phyloP scores from a whole-genome alignment of 2,329 filamentous ascomycete species.

The Colletotrichum neosansevieriae region DNA sequence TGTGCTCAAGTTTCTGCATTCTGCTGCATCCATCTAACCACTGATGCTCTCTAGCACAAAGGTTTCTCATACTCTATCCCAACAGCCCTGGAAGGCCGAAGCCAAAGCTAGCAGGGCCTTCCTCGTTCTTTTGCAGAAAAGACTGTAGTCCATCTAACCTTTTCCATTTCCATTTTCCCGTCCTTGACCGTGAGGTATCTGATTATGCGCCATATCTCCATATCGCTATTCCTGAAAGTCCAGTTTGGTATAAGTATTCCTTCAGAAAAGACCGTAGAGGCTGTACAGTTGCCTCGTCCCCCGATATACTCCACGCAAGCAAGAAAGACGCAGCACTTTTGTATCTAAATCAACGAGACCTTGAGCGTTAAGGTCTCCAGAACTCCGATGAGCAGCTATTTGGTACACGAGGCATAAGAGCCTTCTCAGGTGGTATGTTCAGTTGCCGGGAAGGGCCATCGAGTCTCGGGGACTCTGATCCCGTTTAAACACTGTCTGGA shows the following conservation, averaged over 20 bases:
- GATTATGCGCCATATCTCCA: constrained; percentile 37
- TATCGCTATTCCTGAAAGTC: constrained; percentile 17
- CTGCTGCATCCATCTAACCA: constrained; percentile 28
- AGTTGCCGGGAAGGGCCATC: constrained; percentile 1
- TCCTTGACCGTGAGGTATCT: constrained; percentile 28
- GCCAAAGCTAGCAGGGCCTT: background rate
- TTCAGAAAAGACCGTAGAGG: constrained; percentile 38
- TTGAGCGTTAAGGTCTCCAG: background rate
- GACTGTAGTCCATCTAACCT: constrained; percentile 36
- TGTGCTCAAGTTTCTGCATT: constrained; percentile 13
- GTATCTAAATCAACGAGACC: constrained; percentile 15
- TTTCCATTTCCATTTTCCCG: constrained; percentile 8
- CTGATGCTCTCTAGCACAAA: constrained; percentile 30
- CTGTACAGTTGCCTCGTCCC: constrained; percentile 9
- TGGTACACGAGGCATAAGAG: background rate
- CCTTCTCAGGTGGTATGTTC: background rate
- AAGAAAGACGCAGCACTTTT: constrained; percentile 35
- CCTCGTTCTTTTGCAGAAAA: constrained; percentile 32
- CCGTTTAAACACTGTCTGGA: background rate
- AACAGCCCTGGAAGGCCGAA: constrained; percentile 11
- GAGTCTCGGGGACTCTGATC: no score
- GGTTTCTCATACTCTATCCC: constrained; percentile 12
- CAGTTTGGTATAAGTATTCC: constrained; percentile 32
- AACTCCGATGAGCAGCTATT: background rate
- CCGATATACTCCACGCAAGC: constrained; percentile 32